phyloP scores from a whole-genome alignment of 164 flowering plant species.

The Umbilicus rupestris region DNA sequence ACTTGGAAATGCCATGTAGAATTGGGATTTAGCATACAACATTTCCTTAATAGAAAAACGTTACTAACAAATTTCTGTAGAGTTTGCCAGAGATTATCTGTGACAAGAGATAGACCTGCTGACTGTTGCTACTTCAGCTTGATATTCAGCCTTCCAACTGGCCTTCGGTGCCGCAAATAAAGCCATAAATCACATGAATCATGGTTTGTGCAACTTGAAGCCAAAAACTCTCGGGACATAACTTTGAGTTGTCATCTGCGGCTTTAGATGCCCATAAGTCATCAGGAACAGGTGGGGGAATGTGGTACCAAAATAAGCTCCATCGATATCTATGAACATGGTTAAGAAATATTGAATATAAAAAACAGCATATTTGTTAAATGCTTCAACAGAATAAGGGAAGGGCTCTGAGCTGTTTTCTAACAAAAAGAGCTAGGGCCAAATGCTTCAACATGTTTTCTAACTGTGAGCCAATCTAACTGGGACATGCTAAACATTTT shows the following conservation, averaged over 20 bases:
- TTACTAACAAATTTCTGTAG: not conserved
- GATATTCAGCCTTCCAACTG: not conserved
- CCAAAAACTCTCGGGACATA: constrained; percentile 66
- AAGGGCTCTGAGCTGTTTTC: too few relatives aligned
- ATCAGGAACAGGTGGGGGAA: constrained; percentile 67
- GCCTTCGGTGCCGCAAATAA: not conserved
- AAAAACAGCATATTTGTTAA: not conserved
- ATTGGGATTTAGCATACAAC: not conserved
- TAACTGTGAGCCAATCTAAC: too few relatives aligned
- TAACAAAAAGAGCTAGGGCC: too few relatives aligned
- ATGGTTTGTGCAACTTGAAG: constrained; percentile 61
- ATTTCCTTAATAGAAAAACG: not conserved
- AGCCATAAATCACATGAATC: not conserved
- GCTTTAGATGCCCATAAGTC: constrained; percentile 65
- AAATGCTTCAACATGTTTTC: too few relatives aligned
- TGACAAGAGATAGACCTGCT: not conserved
- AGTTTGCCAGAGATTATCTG: not conserved
- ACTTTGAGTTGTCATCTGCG: constrained; percentile 50
- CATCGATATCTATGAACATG: constrained; percentile 9
- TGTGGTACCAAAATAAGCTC: constrained; percentile 39
- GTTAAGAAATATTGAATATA: not conserved
- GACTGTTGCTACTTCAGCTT: not conserved
- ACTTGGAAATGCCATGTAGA: not conserved
- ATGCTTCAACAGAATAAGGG: not conserved
- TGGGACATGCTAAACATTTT: too few relatives aligned